These are phyloP conservation scores for Malassezia slooffiae DNA, from an alignment of 1,284 basidiomycete species.

Conservation along the genomic window DNA sequence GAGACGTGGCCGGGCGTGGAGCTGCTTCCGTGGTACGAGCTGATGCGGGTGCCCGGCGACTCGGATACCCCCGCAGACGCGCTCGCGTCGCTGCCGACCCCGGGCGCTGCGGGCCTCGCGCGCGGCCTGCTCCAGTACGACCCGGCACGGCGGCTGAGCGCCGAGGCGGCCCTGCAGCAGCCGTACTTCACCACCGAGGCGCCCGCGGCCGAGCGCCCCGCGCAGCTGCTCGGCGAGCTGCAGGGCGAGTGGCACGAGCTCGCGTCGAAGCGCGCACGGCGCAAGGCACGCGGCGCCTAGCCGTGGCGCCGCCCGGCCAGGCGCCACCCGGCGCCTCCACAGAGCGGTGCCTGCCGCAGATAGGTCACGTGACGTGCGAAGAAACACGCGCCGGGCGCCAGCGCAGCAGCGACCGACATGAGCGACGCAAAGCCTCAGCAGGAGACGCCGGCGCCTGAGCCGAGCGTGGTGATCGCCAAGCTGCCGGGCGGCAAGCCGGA, in stretches of 20 bases:
- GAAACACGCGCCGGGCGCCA: no score
- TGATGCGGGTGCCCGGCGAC: constrained; percentile 46
- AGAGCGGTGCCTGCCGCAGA: no score
- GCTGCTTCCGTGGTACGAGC: constrained; percentile 90
- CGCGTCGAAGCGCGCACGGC: constrained; percentile 50
- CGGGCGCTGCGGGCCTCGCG: constrained; percentile 69
- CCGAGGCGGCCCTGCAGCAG: constrained; percentile 65
- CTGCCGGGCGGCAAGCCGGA: constrained; percentile 42
- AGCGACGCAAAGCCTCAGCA: no score
- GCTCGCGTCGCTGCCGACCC: constrained; percentile 28
- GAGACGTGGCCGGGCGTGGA: constrained; percentile 71
- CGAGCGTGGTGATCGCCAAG: constrained; percentile 34
- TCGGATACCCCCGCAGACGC: constrained; percentile 58
- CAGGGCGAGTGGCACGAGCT: constrained; percentile 93
- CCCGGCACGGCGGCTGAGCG: constrained; percentile 65
- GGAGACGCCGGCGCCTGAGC: not conserved
- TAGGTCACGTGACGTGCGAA: not conserved
- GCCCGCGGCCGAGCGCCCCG: constrained; percentile 63
- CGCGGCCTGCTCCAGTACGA: constrained; percentile 72
- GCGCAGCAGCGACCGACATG: no score
- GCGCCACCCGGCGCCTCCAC: no score
- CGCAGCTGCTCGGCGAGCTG: constrained; percentile 56
- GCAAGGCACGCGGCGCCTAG: constrained; percentile 13
- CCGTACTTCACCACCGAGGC: constrained; percentile 72
- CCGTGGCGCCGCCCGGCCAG: no score